phyloP scores from a whole-genome alignment of 2,329 filamentous ascomycete species.

The Sarocladium kiliense region DNA sequence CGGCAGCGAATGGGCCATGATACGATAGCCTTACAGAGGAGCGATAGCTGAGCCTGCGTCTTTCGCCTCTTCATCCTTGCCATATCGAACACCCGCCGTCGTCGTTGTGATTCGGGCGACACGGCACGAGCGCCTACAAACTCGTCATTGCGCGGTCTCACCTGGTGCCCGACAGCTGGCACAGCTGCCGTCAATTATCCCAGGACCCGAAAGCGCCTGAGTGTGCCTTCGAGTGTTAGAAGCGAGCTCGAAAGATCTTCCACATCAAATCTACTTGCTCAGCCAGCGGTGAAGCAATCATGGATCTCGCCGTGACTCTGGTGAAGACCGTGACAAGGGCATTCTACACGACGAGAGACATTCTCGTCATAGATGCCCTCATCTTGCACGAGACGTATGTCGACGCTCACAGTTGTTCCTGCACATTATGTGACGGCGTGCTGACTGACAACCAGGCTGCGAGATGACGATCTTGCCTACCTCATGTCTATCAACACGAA shows the following conservation, averaged over 20 bases:
- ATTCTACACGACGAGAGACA: constrained; percentile 81
- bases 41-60: not conserved
- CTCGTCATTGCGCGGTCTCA: too few species aligned
- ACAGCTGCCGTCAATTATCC: not conserved
- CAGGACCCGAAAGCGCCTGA: not conserved
- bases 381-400: constrained; percentile 75
- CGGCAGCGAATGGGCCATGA: not conserved
- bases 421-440: constrained; percentile 13
- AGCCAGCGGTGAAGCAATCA: constrained; percentile 17
- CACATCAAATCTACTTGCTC: not conserved
- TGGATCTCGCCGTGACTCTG: constrained; percentile 64
- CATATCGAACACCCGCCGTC: too few species aligned
- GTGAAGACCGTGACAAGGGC: constrained; percentile 81
- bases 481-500: constrained; percentile 88
- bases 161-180: not conserved
- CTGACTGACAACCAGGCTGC: constrained; percentile 74
- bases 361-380: constrained; percentile 80
- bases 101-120: too few species aligned
- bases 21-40: not conserved
- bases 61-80: not conserved
- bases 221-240: too few species aligned
- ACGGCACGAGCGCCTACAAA: too few species aligned
- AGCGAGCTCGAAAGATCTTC: too few species aligned
- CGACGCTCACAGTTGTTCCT: not conserved
- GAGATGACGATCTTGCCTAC: constrained; percentile 82